A percentile compares a stretch with the other conserved stretches of the same genome.
Evolutionary conservation across 2,329 filamentous ascomycete species (phyloP).

Genomic region (Colletotrichum echinochloae): DNA sequence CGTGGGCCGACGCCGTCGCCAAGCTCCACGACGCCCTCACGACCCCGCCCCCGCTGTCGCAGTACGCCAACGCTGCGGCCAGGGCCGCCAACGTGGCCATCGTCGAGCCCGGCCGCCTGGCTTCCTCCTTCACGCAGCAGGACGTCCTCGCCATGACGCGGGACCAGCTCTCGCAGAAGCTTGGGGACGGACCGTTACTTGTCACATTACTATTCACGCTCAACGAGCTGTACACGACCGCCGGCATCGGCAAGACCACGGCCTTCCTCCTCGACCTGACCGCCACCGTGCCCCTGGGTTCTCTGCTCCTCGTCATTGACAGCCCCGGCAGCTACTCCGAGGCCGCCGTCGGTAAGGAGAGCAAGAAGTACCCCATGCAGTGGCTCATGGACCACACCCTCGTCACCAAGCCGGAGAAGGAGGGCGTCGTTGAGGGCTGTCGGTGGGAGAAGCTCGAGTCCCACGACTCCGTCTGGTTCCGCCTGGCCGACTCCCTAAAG

Average conservation of each 20-base stretch:
- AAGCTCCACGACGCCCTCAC: conserved; percentile 70
- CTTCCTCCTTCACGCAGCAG: conserved; percentile 57
- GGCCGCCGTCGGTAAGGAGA: conserved; percentile 73
- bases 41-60: conserved; percentile 61
- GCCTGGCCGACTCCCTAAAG: conserved; percentile 72
- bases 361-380: conserved; percentile 87
- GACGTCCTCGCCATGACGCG: conserved; percentile 61
- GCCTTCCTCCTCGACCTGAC: conserved; percentile 79
- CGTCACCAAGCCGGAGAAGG: conserved; percentile 55
- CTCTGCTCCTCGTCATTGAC: conserved; percentile 87
- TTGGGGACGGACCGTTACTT: conserved; percentile 59
- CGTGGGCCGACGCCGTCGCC: conserved; percentile 75
- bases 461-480: conserved; percentile 88
- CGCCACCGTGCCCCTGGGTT: conserved; percentile 64
- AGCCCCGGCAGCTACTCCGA: conserved; percentile 95
- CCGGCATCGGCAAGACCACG: conserved; percentile 79
- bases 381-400: conserved; percentile 91
- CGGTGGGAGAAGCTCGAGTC: conserved; percentile 81
- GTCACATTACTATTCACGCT: conserved; percentile 93
- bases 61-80: conserved; percentile 63
- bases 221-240: conserved; percentile 91
- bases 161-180: conserved; percentile 48
- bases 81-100: conserved; percentile 60
- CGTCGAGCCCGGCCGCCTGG: conserved; percentile 54
- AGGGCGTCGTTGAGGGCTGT: conserved; percentile 47